These are phyloP conservation scores for Tuber brumale DNA, from an alignment of 495 filamentous ascomycete genomes.

Conservation along the genomic window DNA sequence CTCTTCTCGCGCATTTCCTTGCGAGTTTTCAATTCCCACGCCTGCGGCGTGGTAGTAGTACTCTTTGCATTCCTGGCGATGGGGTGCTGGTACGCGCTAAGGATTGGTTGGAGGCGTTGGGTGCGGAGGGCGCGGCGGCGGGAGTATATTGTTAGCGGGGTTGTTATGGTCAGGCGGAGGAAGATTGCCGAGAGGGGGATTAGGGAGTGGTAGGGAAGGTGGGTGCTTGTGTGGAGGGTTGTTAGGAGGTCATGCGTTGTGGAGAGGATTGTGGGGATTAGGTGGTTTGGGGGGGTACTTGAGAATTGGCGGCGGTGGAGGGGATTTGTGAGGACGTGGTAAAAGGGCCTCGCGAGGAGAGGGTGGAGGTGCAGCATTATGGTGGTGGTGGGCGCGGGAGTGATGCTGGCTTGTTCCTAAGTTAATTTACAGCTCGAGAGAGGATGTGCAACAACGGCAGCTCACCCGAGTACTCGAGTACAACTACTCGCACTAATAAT, in stretches of 20 bases:
- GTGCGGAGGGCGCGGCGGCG: conserved; percentile 46
- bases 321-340: conserved; percentile 3
- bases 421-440: background rate
- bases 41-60: conserved; percentile 26
- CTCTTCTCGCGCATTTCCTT: conserved; percentile 40
- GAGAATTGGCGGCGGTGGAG: conserved; percentile 47
- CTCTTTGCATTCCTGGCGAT: conserved; percentile 29
- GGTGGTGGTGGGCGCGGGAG: conserved; percentile 7
- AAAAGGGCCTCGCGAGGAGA: conserved; percentile 18
- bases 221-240: conserved; percentile 54
- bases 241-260: conserved; percentile 54
- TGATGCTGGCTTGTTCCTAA: conserved; percentile 1
- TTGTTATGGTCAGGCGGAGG: conserved; percentile 54
- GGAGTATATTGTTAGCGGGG: conserved; percentile 56
- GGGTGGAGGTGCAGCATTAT: conserved; percentile 14
- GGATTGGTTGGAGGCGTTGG: conserved; percentile 48
- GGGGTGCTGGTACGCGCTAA: conserved; percentile 48
- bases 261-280: conserved; percentile 49
- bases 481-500: no score
- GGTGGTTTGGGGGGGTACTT: conserved; percentile 44
- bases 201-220: conserved; percentile 62
- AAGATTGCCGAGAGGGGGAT: conserved; percentile 64
- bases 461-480: background rate
- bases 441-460: background rate
- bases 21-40: conserved; percentile 28